Conservation (phyloP, 1,139 yeast species). For the Protomyces gravidus region DNA sequence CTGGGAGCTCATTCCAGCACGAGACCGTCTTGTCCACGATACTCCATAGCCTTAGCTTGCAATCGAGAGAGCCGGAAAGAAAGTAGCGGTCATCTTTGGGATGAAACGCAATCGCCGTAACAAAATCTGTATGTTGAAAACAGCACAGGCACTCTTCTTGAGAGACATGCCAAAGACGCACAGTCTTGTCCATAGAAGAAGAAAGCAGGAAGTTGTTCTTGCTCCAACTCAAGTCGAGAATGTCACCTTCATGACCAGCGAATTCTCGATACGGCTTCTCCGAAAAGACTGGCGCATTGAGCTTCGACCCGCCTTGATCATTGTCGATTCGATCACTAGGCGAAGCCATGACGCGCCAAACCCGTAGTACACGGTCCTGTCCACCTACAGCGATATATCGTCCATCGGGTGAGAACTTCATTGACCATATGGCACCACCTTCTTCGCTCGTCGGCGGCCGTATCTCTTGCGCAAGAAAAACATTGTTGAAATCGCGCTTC, state of each 20-base stretch:
- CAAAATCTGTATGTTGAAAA: conserved; percentile 73
- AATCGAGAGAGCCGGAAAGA: conserved; percentile 76
- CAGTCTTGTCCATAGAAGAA: conserved; percentile 83
- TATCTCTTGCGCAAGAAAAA: conserved; percentile 80
- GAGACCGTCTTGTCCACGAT: conserved; percentile 67
- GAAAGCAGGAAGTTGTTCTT: conserved; percentile 75
- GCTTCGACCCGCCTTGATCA: conserved; percentile 31
- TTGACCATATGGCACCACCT: conserved; percentile 56
- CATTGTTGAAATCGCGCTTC: conserved; percentile 47
- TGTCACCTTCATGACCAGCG: conserved; percentile 64
- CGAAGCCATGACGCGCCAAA: conserved; percentile 77
- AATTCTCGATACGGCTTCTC: conserved; percentile 60
- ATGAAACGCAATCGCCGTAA: conserved; percentile 75
- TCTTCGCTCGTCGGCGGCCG: neutral
- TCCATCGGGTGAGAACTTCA: conserved; percentile 75
- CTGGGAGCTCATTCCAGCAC: conserved; percentile 45
- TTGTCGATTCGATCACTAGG: conserved; percentile 48
- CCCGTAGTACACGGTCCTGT: conserved; percentile 58
- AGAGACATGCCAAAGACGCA: conserved; percentile 78
- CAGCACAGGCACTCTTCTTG: conserved; percentile 59
- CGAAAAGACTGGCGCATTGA: conserved; percentile 75
- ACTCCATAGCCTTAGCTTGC: conserved; percentile 75
- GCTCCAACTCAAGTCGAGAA: conserved; percentile 80
- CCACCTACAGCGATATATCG: conserved; percentile 81
- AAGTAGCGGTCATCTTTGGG: conserved; percentile 86